Conservation (phyloP, 176 grass and related monocot species). For the Phragmites australis region DNA sequence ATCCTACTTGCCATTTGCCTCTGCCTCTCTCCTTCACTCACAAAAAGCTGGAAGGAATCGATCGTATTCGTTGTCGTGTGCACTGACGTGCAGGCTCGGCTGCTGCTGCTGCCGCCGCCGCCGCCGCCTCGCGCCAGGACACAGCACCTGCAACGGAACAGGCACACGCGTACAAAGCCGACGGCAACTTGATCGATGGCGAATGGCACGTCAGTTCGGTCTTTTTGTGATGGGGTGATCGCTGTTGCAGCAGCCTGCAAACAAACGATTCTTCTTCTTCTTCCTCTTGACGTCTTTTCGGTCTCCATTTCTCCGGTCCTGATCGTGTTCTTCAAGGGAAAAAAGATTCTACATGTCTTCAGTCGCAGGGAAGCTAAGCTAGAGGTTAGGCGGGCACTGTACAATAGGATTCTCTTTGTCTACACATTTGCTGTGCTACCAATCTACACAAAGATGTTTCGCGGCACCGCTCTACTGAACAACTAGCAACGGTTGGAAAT, state of each 20-base stretch:
- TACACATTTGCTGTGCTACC: background rate
- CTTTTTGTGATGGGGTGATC: too few species aligned
- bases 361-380: background rate
- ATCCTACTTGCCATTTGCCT: background rate
- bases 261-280: background rate
- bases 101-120: background rate
- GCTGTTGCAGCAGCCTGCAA: background rate
- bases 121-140: background rate
- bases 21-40: background rate
- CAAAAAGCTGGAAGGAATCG: background rate
- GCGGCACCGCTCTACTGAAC: too few species aligned
- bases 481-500: too few species aligned
- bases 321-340: background rate
- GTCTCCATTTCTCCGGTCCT: background rate
- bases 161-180: background rate
- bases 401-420: background rate
- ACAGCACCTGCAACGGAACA: background rate
- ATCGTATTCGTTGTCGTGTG: background rate
- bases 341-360: background rate
- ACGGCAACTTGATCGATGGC: background rate
- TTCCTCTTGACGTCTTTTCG: background rate
- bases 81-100: slow-evolving; percentile 21
- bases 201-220: background rate
- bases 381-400: background rate
- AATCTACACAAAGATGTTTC: background rate